Base-by-base conservation (phyloP, 2,329 filamentous ascomycete genomes). In the Hypoxylon sp. region DNA sequence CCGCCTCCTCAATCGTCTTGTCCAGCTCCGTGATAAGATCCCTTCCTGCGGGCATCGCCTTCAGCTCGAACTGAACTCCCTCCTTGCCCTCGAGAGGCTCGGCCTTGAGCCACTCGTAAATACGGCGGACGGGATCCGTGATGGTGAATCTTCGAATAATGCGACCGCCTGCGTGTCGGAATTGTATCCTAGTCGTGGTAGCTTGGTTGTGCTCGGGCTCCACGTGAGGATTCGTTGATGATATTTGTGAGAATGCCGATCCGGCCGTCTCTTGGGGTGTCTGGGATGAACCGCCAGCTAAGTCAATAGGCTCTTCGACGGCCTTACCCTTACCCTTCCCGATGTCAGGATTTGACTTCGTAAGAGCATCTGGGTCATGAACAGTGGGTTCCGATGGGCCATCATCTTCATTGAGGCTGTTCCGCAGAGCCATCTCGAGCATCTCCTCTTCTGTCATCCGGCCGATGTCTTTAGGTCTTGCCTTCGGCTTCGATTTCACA, bases 31-130 rank as follows among this genome's bases (percentile, higher is more conserved):
- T 90, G 46, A 98, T 91, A 66, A 99, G 81, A 75, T 99, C 96
- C 77, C 91, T 91, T 52, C 94, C 93, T 68, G 84, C 84, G 0
- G 87, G 87, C 89, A 97, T 92, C 70, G 88, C 88, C 79, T 96
- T 94, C 72, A 99, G 86, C 79, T 98, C 95, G 81, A 99, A 99
- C 69, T 89, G 87, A 11, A 91, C 80, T 0, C 91, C 93, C 31
- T 88, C 87, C 80, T 94, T 95, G 74, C 92, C 94, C 72, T 94
- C 91, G 53, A 97, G 80, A 1, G 94, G 93, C 66, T 92, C 90
- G 0, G 94, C 91, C 83, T 98, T 99, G 71, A 99, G 89, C 94
- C 94, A 99, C 82, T 99, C 96, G 80, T 95, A 99, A 50, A 99
- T 90, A 11, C 93, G 89, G 61, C 89, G 87, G 11, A 99, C 94